phyloP scores from a whole-genome alignment of 352 stramenopile species.

The Phytopythium boreale region DNA sequence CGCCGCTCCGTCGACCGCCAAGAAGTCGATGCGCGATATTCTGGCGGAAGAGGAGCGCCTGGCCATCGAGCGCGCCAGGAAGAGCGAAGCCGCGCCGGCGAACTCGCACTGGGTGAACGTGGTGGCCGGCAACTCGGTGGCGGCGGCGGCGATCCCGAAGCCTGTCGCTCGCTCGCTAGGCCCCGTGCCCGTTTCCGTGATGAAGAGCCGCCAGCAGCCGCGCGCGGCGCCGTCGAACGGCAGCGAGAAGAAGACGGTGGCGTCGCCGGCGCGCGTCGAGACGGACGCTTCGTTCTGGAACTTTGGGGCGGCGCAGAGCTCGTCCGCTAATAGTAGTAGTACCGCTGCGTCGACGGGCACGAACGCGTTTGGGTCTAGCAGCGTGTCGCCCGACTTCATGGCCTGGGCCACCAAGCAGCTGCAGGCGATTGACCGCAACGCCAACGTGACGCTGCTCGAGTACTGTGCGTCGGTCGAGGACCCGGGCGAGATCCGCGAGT shows the following conservation, averaged over 20 bases:
- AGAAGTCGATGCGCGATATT: conserved; percentile 82
- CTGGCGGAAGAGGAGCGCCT: conserved; percentile 79
- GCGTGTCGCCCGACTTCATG: conserved; percentile 73
- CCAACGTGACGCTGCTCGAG: conserved; percentile 86
- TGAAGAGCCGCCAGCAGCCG: conserved; percentile 71
- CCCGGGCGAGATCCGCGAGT: conserved; percentile 93
- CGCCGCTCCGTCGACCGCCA: conserved; percentile 23
- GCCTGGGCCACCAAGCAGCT: conserved; percentile 76
- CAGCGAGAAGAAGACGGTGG: conserved; percentile 13
- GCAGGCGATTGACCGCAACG: conserved; percentile 65
- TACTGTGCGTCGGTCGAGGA: conserved; percentile 96
- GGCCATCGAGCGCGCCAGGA: conserved; percentile 58
- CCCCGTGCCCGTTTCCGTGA: conserved; percentile 72
- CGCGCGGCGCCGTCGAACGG: conserved; percentile 30
- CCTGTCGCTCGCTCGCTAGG: conserved; percentile 49
- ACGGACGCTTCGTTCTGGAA: conserved; percentile 85
- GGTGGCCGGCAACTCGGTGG: conserved; percentile 61
- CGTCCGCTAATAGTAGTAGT: conserved; percentile 3
- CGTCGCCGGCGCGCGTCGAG: conserved; percentile 40
- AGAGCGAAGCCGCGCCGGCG: conserved; percentile 28
- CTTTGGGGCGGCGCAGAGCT: conserved; percentile 54
- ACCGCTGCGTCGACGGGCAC: conserved; percentile 12
- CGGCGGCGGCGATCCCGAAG: conserved; percentile 47
- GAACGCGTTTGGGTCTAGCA: conserved; percentile 52
- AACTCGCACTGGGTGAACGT: conserved; percentile 86